Evolutionary conservation across 805 yeast species (phyloP), one percentile per base, ranked within the genome.

Genomic region (Saturnispora gosingensis): DNA sequence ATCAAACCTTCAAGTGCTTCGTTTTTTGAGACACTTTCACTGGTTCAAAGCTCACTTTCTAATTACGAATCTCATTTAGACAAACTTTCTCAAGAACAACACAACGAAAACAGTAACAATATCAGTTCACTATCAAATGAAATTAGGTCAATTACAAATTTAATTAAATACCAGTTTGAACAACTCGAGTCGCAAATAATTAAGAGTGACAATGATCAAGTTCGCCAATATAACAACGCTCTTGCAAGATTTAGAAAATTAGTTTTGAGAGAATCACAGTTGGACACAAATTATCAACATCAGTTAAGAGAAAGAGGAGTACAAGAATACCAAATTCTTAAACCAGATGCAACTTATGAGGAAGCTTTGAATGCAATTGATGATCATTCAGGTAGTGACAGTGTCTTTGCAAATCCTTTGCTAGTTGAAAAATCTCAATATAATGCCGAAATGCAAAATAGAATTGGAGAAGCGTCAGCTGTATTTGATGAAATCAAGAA

Each of bases 401-500:
- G 88, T 70, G 82, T 88, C 59, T 90, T 90, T 70, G 83, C 89
- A 49, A 95, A 87, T 69, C 96, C 96, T n/a, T 72, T 86, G 27
- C 20, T 49, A n/a, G 39, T 49, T 53, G 72, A 84, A 72, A 85
- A 83, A 66, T 43, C 52, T 3, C 36, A 44, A 16, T 44, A 49
- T 20, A 30, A 38, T 36, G 11, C 15, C 10, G 55, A 53, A 34
- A 46, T 51, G 52, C 54, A 49, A 35, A 79, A 86, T 52, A 83
- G 85, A 63, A 81, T 89, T 67, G 78, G 88, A 61, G 90, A 91
- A 69, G 96, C 97, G 44, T 81, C 88, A 62, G 78, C 95, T 34
- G 96, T 90, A 2, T 78, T 88, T 60, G 82, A 87, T 59, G 97
- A 89, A 70, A 97, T 90, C 50, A 95, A 88, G 71, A 78, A 82